Percentiles rank a stretch among this genome's conserved stretches.
Evolutionary conservation across 495 filamentous ascomycete species (phyloP).

Genomic region (Acidiella bohemica): DNA sequence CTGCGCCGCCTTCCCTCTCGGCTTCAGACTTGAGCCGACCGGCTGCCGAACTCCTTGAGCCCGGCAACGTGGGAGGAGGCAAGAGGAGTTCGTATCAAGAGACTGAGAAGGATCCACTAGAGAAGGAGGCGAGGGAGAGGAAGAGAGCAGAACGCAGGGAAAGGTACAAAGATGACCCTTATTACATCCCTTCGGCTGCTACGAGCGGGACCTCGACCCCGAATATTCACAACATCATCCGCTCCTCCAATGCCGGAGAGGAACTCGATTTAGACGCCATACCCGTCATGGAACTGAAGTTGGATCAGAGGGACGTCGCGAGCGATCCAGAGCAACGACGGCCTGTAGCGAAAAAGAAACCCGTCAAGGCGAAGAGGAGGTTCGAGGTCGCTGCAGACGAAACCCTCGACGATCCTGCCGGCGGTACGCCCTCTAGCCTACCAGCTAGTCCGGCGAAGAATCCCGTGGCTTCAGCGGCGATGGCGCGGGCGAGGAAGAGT

Average conservation of each 20-base stretch:
- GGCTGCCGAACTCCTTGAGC: slow-evolving; percentile 41
- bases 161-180: slow-evolving; percentile 82
- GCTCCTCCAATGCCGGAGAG: slow-evolving; percentile 51
- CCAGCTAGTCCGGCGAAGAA: neutral
- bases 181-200: slow-evolving; percentile 62
- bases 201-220: slow-evolving; percentile 42
- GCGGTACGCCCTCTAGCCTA: slow-evolving; percentile 4
- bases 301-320: no score
- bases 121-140: slow-evolving; percentile 47
- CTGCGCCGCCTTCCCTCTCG: slow-evolving; percentile 18
- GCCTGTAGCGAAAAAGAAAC: slow-evolving; percentile 12
- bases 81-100: slow-evolving; percentile 35
- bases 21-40: neutral
- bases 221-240: slow-evolving; percentile 54
- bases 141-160: slow-evolving; percentile 57
- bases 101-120: slow-evolving; percentile 43
- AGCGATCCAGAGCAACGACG: slow-evolving; percentile 7
- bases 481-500: slow-evolving; percentile 37
- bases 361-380: slow-evolving; percentile 27
- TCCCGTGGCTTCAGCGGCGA: no score
- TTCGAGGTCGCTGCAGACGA: slow-evolving; percentile 32
- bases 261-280: slow-evolving; percentile 84
- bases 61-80: slow-evolving; percentile 26
- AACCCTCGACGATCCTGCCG: slow-evolving; percentile 23
- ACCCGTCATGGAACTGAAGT: slow-evolving; percentile 80